Evolutionary conservation across 169 alveolate genomes (phyloP), one percentile per base, ranked within the genome.

Genomic region (Blepharisma undulans): DNA sequence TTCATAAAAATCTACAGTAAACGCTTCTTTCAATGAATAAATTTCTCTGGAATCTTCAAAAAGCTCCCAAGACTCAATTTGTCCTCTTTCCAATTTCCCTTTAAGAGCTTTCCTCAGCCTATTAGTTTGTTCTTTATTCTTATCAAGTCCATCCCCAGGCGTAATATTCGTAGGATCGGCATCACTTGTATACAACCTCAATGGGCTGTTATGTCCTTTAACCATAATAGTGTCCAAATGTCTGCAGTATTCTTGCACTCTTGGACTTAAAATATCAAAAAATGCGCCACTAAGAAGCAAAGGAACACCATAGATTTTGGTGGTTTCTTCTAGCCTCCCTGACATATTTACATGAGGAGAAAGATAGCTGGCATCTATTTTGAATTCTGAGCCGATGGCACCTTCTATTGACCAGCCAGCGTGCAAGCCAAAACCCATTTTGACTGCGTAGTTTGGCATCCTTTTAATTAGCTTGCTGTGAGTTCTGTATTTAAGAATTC

Each of bases 371-470:
- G 98, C 97, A 93, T 97, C 98, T 16, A 96, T 93, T 94, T 97
- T 97, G 86, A 92, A 96, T 48, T 91, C 94, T 5, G 98, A 95
- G 5, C 98, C 98, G 7, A 97, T 97, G 27, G 97, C 97, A 32
- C 98, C 98, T 80, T 96, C 98, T 4, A 95, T 95, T 25, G 96
- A 96, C 98, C 98, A 97, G 4, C 98, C 98, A 14, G 90, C 89
- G 84, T 95, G 97, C 18, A 95, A 82, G 60, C 96, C 96, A 76
- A 84, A 92, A 14, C 96, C 96, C 93, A 96, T 94, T 48, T 94
- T 94, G 0, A 96, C 98, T 89, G 90, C 76, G 72, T 94, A 96
- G 36, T 93, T 93, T 18, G 93, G 94, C 92, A 95, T 90, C 90
- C 97, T 94, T 87, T 91, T 88, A n/a, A 92, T 91, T 25, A 97